These are phyloP conservation scores for Verticillium longisporum DNA, from an alignment of 2,329 filamentous ascomycete genomes.

Conservation along the genomic window DNA sequence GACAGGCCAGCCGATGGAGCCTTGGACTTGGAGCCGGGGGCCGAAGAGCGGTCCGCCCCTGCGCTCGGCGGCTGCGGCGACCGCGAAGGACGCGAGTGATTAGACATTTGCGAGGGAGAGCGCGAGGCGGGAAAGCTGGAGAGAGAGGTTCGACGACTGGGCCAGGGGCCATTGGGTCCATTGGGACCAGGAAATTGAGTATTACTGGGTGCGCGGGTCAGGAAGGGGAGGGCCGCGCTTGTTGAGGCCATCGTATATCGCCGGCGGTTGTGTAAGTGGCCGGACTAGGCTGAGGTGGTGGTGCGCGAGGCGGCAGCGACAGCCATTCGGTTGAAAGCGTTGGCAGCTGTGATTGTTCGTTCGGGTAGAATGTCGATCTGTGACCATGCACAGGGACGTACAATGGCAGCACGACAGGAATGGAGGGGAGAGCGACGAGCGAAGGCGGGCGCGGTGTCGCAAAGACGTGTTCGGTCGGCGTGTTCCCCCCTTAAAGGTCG, in stretches of 20 bases:
- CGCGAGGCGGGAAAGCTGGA: conserved; percentile 57
- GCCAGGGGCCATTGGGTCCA: conserved; percentile 11
- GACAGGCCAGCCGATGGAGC: conserved; percentile 50
- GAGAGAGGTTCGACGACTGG: conserved; percentile 48
- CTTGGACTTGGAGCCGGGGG: conserved; percentile 54
- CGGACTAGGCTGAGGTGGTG: neutral
- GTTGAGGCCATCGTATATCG: conserved; percentile 27
- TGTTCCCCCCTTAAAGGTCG: neutral
- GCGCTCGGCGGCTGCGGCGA: conserved; percentile 46
- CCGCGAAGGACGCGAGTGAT: conserved; percentile 42
- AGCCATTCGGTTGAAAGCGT: neutral
- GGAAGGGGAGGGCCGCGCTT: conserved; percentile 33
- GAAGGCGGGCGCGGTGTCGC: neutral
- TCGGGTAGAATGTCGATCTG: neutral
- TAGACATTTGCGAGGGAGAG: conserved; percentile 51
- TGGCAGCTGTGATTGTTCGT: neutral
- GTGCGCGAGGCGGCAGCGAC: neutral
- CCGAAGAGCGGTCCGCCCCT: conserved; percentile 49
- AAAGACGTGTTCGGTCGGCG: neutral
- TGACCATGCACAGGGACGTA: neutral
- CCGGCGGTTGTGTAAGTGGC: neutral
- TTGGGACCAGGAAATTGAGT: conserved; percentile 5
- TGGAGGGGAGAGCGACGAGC: neutral
- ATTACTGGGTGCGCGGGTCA: conserved; percentile 30
- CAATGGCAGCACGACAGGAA: neutral